Evolutionary conservation across 2,329 filamentous ascomycete genomes (phyloP), one percentile per base, ranked within the genome.

Genomic region (Ceratocystiopsis brevicomis): DNA sequence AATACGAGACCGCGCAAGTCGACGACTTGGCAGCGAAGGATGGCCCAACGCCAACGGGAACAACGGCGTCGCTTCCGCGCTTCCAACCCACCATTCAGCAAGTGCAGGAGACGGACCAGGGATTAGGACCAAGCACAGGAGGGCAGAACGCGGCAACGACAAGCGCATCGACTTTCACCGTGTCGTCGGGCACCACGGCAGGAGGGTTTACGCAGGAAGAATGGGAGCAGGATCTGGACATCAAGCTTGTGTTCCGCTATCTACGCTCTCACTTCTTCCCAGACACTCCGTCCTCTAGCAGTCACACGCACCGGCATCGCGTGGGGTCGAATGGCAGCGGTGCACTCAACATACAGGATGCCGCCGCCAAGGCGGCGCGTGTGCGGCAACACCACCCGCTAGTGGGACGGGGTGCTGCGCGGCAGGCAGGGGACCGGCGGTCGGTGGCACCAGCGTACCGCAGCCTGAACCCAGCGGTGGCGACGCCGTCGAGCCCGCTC

Each of bases 151-250:
- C 46, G 15, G 37, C 45, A 15, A 40, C 44, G 16, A 39, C 38
- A 19, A 40, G 32, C 33, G 30, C 37, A 3, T 37, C 45, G 6
- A 14, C 39, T 3, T 19, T 40, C 4, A 13, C 40, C 1, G 21
- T 39, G 4, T 3, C 34, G 13, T 25, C 44, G 13, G 4, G n/a
- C 4, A 1, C 17, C 25, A 44, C 47, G 13, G 17, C 37, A 6
- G 51, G 50, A 4, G 48, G 58, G 0, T 76, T 76, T 48, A 73
- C 70, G 1, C 68, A 83, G 52, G 82, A 90, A 34, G 90, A 94
- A 55, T 98, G 90, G 90, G 87, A 96, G 60, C 78, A 80, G 47
- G 83, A 94, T 43, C 70, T 96, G 6, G 87, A 96, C 54, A 74
- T 95, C 50, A 82, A 81, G 56, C 81, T 94, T 57, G 82, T 96